These are phyloP conservation scores for Penicillium roqueforti DNA, from an alignment of 495 filamentous ascomycete species.

Conservation along the genomic window DNA sequence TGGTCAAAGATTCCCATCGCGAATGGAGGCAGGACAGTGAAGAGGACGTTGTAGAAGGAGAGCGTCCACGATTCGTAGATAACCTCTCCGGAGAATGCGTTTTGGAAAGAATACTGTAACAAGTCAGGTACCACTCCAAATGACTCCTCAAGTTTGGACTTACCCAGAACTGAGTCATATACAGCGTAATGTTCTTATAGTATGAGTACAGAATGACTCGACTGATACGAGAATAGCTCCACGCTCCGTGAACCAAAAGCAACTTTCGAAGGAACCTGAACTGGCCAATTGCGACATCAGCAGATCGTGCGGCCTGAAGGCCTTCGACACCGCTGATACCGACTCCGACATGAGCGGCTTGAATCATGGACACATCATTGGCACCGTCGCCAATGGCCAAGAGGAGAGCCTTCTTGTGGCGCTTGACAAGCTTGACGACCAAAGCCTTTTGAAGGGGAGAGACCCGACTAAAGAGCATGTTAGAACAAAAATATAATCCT, in stretches of 20 bases:
- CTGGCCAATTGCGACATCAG: constrained; percentile 93
- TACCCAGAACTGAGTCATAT: constrained; percentile 99
- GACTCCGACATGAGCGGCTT: constrained; percentile 97
- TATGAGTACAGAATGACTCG: constrained; percentile 97
- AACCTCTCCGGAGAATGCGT: constrained; percentile 94
- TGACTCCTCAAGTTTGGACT: constrained; percentile 22
- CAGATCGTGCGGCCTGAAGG: constrained; percentile 94
- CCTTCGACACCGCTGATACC: constrained; percentile 98
- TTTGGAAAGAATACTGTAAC: constrained; percentile 87
- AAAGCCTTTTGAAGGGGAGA: constrained; percentile 98
- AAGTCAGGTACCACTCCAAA: constrained; percentile 31
- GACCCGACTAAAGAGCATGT: constrained; percentile 59
- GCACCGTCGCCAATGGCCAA: constrained; percentile 97
- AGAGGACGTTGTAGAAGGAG: constrained; percentile 99
- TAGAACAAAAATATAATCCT: background rate
- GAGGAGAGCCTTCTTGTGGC: constrained; percentile 85
- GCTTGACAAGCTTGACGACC: constrained; percentile 98
- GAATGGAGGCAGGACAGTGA: constrained; percentile 89
- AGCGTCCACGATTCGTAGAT: constrained; percentile 99
- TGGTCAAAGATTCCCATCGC: constrained; percentile 97
- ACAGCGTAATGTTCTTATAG: constrained; percentile 98
- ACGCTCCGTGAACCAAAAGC: constrained; percentile 91
- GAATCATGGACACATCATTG: constrained; percentile 99
- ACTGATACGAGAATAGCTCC: constrained; percentile 96
- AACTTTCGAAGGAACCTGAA: constrained; percentile 96